phyloP scores from a whole-genome alignment of 2,329 filamentous ascomycete genomes.

The Colletotrichum tropicale region DNA sequence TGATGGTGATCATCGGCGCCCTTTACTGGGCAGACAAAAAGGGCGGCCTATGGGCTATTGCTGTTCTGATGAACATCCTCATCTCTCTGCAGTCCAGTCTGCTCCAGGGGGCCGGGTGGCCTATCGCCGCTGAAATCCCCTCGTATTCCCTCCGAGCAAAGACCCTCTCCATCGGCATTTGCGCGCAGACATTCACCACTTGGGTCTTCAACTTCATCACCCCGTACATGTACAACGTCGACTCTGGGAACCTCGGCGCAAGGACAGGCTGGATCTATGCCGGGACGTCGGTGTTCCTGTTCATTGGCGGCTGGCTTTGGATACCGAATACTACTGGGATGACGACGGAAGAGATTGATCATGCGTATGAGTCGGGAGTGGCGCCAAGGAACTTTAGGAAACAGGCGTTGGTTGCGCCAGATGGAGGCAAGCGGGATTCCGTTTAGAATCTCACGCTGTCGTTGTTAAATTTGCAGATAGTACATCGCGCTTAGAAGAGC shows the following conservation, averaged over 20 bases:
- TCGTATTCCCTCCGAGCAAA: not conserved
- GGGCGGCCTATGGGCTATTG: not conserved
- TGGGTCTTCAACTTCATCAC: not conserved
- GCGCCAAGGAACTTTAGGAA: not conserved
- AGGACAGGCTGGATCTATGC: not conserved
- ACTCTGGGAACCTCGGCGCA: not conserved
- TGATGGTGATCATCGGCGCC: not conserved
- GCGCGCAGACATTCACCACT: not conserved
- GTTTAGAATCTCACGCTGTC: not conserved
- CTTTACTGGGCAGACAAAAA: not conserved
- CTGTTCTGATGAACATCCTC: not conserved
- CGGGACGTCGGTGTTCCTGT: not conserved
- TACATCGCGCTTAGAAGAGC: not conserved
- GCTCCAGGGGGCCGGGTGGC: not conserved
- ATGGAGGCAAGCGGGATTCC: not conserved
- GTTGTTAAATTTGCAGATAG: not conserved
- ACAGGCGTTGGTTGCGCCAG: not conserved
- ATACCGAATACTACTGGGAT: not conserved
- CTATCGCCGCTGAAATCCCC: not conserved
- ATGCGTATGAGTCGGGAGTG: not conserved
- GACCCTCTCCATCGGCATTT: not conserved
- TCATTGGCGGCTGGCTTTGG: not conserved
- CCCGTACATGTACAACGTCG: not conserved
- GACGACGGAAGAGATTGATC: not conserved
- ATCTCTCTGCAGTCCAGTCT: not conserved